Conservation (phyloP, 2,329 filamentous ascomycete genomes). For the Ceratocystis ficicola region DNA sequence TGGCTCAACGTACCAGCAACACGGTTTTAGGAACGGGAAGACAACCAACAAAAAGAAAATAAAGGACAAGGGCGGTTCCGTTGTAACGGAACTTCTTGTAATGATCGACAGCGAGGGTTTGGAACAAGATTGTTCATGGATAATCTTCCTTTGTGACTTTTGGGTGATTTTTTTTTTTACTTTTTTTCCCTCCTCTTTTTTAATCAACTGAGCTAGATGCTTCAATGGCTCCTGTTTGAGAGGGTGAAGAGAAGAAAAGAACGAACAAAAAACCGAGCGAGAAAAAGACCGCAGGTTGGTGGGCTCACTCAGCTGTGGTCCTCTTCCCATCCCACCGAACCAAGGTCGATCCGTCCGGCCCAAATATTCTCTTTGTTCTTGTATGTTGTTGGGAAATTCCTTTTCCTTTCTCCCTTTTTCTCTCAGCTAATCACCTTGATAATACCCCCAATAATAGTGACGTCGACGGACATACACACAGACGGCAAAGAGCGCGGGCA, state of each 20-base stretch:
- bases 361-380: not conserved
- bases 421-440: not conserved
- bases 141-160: not conserved
- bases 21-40: not conserved
- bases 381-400: not conserved
- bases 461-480: not conserved
- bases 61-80: slow-evolving; percentile 7
- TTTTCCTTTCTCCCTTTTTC: not conserved
- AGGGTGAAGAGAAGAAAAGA: not conserved
- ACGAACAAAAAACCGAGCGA: not conserved
- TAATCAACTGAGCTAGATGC: not conserved
- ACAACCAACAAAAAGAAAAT: slow-evolving; percentile 2
- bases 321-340: not conserved
- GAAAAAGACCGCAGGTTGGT: not conserved
- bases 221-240: not conserved
- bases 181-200: not conserved
- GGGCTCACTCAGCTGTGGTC: not conserved
- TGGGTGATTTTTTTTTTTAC: not conserved
- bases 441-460: not conserved
- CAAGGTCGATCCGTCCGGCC: not conserved
- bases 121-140: not conserved
- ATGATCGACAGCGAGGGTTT: slow-evolving; percentile 10
- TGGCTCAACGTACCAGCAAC: not conserved
- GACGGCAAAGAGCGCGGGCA: not conserved
- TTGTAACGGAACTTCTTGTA: slow-evolving; percentile 5